A percentile compares a stretch with the other conserved stretches of the same genome.
Evolutionary conservation across 345 rosid genomes (phyloP).

Genomic region (Crucihimalaya himalaica): DNA sequence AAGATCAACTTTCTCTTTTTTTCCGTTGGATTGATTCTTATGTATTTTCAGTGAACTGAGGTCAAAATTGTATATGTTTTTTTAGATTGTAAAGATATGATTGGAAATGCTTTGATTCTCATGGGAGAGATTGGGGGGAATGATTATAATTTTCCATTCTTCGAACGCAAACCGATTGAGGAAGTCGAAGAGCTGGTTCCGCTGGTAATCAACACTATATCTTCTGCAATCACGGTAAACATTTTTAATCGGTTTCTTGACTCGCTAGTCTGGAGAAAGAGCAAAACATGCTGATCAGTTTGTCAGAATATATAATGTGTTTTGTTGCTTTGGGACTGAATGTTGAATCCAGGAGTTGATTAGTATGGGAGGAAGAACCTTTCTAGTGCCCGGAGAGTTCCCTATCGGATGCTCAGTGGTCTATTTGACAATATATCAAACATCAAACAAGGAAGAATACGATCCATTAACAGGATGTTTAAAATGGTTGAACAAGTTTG

Average conservation of each 20-base stretch:
- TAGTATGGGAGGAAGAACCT: slow-evolving; percentile 45
- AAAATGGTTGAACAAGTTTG: slow-evolving; percentile 46
- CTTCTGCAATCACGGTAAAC: slow-evolving; percentile 43
- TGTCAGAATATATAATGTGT: background rate
- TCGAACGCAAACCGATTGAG: background rate
- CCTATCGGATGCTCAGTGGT: slow-evolving; percentile 45
- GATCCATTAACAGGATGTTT: slow-evolving; percentile 49
- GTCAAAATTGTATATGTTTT: background rate
- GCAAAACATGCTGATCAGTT: background rate
- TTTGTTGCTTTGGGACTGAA: background rate
- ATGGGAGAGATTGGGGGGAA: slow-evolving; percentile 71
- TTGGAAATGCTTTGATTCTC: slow-evolving; percentile 46
- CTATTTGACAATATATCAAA: slow-evolving; percentile 39
- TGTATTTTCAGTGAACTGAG: background rate
- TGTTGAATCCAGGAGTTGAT: slow-evolving; percentile 47
- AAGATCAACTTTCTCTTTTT: background rate
- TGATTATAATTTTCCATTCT: slow-evolving; percentile 43
- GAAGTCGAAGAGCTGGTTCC: slow-evolving; percentile 46
- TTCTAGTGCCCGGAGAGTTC: slow-evolving; percentile 51
- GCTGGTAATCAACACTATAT: slow-evolving; percentile 36
- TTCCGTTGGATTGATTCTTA: background rate
- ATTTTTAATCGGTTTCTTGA: background rate
- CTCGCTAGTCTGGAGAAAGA: background rate
- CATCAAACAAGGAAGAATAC: slow-evolving; percentile 38
- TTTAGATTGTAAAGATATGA: slow-evolving; percentile 39